Evolutionary conservation across 768 basidiomycete genomes (phyloP).

Genomic region (Mycena maculata): DNA sequence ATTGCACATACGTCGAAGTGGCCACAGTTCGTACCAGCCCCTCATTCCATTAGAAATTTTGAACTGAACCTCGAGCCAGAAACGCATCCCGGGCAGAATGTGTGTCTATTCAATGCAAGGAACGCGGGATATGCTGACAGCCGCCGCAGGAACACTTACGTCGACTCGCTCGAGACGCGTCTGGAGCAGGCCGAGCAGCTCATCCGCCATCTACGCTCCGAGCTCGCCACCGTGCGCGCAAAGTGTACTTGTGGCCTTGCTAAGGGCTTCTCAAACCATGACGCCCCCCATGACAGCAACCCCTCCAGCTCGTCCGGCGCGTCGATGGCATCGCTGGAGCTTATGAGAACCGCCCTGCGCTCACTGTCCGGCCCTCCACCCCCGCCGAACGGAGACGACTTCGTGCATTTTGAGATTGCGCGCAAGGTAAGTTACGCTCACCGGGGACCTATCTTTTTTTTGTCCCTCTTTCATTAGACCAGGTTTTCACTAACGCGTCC

Average conservation of each 20-base stretch:
- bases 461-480: neutral
- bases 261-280: neutral
- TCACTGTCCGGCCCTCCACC: constrained; percentile 12
- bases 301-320: neutral
- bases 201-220: constrained; percentile 7
- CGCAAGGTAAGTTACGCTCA: constrained; percentile 7
- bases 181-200: constrained; percentile 16
- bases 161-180: constrained; percentile 17
- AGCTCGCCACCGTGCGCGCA: constrained; percentile 14
- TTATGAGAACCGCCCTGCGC: constrained; percentile 15
- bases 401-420: constrained; percentile 21
- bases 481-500: too few species aligned
- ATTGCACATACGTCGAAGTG: constrained; percentile 22
- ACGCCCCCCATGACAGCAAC: too few species aligned
- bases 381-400: constrained; percentile 21
- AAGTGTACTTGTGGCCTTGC: neutral
- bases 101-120: neutral
- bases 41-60: neutral
- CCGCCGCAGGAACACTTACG: neutral
- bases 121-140: neutral
- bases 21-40: neutral
- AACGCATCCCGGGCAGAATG: neutral
- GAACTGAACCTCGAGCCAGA: neutral
- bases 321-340: neutral
- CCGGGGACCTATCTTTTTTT: neutral